phyloP scores from a whole-genome alignment of 164 flowering plant species.

The Macadamia integrifolia region DNA sequence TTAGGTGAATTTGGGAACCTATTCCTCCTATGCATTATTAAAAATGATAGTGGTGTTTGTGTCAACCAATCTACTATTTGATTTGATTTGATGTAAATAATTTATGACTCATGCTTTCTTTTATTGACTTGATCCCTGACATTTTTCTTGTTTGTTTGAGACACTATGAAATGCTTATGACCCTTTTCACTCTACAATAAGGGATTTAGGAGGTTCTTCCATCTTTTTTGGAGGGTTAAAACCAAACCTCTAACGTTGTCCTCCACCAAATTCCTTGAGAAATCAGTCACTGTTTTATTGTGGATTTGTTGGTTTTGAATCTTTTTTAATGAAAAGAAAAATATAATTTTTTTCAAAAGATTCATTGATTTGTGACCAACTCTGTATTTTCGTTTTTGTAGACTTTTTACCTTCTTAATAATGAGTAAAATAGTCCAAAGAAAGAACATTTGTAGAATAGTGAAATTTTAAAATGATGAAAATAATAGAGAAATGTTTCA shows the following conservation, averaged over 20 bases:
- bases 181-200: neutral
- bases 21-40: neutral
- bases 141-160: neutral
- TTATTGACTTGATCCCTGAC: neutral
- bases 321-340: no score
- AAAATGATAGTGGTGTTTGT: neutral
- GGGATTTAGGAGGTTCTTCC: neutral
- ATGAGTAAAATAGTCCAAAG: neutral
- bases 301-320: slow-evolving; percentile 1
- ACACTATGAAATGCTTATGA: neutral
- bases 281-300: slow-evolving; percentile 23
- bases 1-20: neutral
- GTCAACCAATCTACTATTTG: neutral
- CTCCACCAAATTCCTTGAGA: neutral
- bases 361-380: neutral
- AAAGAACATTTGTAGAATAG: slow-evolving; percentile 4
- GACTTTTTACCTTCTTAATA: neutral
- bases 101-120: neutral
- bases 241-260: slow-evolving; percentile 2
- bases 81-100: slow-evolving; percentile 15
- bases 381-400: neutral
- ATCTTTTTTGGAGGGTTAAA: neutral
- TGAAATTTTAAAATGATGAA: slow-evolving; percentile 14
- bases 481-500: slow-evolving; percentile 18
- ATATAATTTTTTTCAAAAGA: neutral